Conservation (phyloP, 768 basidiomycete genomes). For the Boletus fagicola region DNA sequence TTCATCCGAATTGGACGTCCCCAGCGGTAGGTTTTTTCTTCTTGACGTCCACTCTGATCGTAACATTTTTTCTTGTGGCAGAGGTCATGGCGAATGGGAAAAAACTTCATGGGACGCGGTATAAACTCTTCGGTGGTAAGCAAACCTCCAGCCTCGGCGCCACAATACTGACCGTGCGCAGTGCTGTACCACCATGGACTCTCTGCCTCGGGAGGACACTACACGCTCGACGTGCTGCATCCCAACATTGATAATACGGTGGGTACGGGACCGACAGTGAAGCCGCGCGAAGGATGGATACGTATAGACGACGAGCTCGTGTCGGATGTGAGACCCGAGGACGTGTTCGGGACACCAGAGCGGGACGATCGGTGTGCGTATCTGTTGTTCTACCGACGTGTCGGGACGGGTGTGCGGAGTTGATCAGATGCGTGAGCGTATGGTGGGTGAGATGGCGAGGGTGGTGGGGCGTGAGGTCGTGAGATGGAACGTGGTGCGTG, state of each 20-base stretch:
- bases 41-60: too few relatives aligned
- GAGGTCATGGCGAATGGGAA: constrained; percentile 61
- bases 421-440: not conserved
- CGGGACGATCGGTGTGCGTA: constrained; percentile 76
- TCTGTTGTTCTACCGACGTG: constrained; percentile 77
- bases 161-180: constrained; percentile 22
- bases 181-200: constrained; percentile 93
- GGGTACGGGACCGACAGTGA: constrained; percentile 13
- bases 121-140: constrained; percentile 83
- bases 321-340: constrained; percentile 63
- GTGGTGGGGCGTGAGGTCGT: not conserved
- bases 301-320: constrained; percentile 93
- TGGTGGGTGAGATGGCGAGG: not conserved
- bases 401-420: constrained; percentile 33
- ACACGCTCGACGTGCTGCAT: constrained; percentile 87
- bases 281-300: constrained; percentile 73
- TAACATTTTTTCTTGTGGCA: constrained; percentile 17
- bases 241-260: constrained; percentile 53
- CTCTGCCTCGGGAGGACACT: constrained; percentile 91
- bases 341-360: constrained; percentile 60
- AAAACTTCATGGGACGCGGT: constrained; percentile 51
- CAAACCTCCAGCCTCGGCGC: not conserved
- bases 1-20: constrained; percentile 74
- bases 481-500: not conserved
- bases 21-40: constrained; percentile 46